Conservation (phyloP, 2,329 filamentous ascomycete genomes). For the Sordariomycetes sp. region DNA sequence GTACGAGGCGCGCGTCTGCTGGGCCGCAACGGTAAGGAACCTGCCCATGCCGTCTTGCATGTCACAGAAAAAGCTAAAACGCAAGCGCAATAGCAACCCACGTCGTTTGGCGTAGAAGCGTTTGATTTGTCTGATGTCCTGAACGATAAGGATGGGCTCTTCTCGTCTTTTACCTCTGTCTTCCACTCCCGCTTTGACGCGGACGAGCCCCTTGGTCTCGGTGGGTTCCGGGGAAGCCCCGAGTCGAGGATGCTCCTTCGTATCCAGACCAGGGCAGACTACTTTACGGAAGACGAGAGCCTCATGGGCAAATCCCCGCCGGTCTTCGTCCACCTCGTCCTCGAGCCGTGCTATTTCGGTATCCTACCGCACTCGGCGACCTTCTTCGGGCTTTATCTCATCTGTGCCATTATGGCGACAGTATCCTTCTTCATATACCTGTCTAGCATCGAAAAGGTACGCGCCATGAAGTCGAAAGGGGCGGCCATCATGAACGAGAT, state of each 20-base stretch:
- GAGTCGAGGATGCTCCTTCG: slow-evolving; percentile 56
- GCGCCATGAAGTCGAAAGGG: neutral
- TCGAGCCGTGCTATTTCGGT: slow-evolving; percentile 79
- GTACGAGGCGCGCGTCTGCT: slow-evolving; percentile 89
- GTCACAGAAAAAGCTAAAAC: neutral
- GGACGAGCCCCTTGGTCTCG: slow-evolving; percentile 34
- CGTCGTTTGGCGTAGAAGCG: slow-evolving; percentile 60
- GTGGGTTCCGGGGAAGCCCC: slow-evolving; percentile 6
- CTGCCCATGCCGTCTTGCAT: neutral
- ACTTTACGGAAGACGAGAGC: slow-evolving; percentile 62
- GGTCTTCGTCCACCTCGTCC: slow-evolving; percentile 69
- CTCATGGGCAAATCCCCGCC: slow-evolving; percentile 68
- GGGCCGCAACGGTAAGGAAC: slow-evolving; percentile 73
- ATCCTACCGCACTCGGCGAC: slow-evolving; percentile 67
- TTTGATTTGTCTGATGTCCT: slow-evolving; percentile 52
- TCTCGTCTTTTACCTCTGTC: slow-evolving; percentile 16
- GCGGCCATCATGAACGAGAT: neutral
- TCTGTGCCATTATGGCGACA: slow-evolving; percentile 37
- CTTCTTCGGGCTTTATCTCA: slow-evolving; percentile 60
- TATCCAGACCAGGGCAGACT: slow-evolving; percentile 70
- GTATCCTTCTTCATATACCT: slow-evolving; percentile 3
- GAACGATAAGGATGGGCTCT: slow-evolving; percentile 28
- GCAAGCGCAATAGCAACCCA: slow-evolving; percentile 63
- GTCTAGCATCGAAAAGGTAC: neutral
- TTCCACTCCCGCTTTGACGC: neutral